Evolutionary conservation across 768 basidiomycete genomes (phyloP).

Genomic region (Amanita muscaria): DNA sequence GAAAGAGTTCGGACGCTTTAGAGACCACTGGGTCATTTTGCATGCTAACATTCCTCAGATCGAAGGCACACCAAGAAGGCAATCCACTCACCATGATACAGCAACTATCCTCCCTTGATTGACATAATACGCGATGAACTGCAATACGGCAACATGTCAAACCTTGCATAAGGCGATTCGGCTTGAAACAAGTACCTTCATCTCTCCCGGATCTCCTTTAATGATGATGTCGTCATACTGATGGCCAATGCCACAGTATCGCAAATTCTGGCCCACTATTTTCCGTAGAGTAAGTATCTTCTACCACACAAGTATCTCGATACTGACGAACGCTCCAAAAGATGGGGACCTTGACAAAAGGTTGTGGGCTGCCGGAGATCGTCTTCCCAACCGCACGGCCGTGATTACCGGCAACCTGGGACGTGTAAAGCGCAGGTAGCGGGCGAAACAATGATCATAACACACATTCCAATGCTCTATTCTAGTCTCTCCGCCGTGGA

Average conservation of each 20-base stretch:
- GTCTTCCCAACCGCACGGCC: slow-evolving; percentile 77
- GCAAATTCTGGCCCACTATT: slow-evolving; percentile 74
- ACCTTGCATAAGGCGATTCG: neutral
- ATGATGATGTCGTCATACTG: slow-evolving; percentile 72
- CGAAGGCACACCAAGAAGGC: neutral
- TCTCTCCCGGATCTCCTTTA: slow-evolving; percentile 61
- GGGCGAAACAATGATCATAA: slow-evolving; percentile 1
- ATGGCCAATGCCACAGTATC: slow-evolving; percentile 72
- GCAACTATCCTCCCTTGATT: slow-evolving; percentile 57
- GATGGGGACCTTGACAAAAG: slow-evolving; percentile 74
- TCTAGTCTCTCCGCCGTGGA: slow-evolving; percentile 41
- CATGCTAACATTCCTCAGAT: slow-evolving; percentile 36
- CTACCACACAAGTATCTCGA: neutral
- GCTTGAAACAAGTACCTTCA: slow-evolving; percentile 52
- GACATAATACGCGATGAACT: slow-evolving; percentile 80
- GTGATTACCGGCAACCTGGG: slow-evolving; percentile 74
- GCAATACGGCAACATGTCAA: neutral
- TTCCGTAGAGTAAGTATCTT: neutral
- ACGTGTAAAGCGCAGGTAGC: neutral
- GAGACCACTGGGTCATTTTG: slow-evolving; percentile 74
- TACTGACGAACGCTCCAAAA: slow-evolving; percentile 87
- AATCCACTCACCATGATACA: slow-evolving; percentile 41
- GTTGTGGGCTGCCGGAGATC: slow-evolving; percentile 54
- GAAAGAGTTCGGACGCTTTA: slow-evolving; percentile 69
- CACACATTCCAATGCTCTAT: slow-evolving; percentile 91